Percentiles rank a stretch among this genome's conserved stretches.
Conservation (phyloP, 805 yeast genomes). For the Candida pini region DNA sequence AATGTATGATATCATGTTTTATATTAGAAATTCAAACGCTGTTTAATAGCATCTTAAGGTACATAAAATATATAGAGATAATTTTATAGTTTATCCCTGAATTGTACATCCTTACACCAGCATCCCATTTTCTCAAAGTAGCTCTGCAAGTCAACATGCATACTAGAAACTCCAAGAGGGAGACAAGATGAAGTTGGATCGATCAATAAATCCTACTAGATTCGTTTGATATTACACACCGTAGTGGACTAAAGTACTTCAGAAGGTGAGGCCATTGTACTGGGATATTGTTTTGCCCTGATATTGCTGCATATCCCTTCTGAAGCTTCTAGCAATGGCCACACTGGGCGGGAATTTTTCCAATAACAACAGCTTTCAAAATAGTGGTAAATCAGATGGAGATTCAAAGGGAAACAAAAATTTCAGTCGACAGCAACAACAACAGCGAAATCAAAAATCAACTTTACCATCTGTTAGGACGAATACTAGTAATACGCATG, state of each 20-base stretch:
- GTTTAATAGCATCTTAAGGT: neutral
- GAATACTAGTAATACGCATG: neutral
- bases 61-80: neutral
- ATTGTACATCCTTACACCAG: neutral
- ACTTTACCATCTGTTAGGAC: too few species aligned
- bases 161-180: too few species aligned
- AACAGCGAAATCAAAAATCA: neutral
- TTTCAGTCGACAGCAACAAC: too few species aligned
- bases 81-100: neutral
- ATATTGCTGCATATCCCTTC: too few species aligned
- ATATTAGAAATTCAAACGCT: conserved; percentile 7
- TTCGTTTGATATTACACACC: too few species aligned
- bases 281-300: too few species aligned
- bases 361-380: conserved; percentile 15
- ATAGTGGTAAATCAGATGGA: neutral
- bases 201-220: too few species aligned
- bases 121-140: too few species aligned
- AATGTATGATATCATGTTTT: conserved; percentile 28
- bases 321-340: conserved; percentile 1
- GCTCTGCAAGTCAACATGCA: too few species aligned
- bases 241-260: too few species aligned
- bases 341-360: conserved; percentile 12
- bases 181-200: too few species aligned
- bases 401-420: neutral
- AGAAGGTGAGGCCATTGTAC: too few species aligned